These are phyloP conservation scores for Schizosaccharomyces versatilis DNA, from an alignment of 1,139 yeast species.

Conservation along the genomic window DNA sequence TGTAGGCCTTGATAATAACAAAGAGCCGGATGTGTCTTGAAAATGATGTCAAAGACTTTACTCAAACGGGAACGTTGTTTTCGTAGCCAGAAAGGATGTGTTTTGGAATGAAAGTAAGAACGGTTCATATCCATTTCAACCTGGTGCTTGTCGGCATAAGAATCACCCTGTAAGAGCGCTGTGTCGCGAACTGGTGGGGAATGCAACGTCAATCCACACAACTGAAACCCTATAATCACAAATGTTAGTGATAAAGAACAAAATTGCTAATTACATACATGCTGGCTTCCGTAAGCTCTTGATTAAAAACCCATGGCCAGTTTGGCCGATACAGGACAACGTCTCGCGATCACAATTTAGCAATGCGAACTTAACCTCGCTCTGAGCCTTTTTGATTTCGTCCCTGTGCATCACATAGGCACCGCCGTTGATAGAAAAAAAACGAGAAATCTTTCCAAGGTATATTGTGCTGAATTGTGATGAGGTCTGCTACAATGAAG, in stretches of 20 bases:
- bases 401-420: background rate
- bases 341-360: background rate
- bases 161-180: background rate
- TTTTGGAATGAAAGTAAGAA: slow-evolving; percentile 25
- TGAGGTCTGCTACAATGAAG: no score
- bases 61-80: slow-evolving; percentile 25
- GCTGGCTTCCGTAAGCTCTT: background rate
- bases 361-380: background rate
- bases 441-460: no score
- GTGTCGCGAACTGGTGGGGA: background rate
- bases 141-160: slow-evolving; percentile 41
- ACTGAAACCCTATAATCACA: background rate
- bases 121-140: slow-evolving; percentile 54
- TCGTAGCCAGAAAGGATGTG: slow-evolving; percentile 9
- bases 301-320: background rate
- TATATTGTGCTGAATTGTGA: no score
- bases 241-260: background rate
- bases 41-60: slow-evolving; percentile 29
- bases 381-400: background rate
- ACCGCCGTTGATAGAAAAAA: background rate
- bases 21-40: slow-evolving; percentile 39
- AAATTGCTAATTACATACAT: background rate
- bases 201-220: background rate
- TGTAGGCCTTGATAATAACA: slow-evolving; percentile 81
- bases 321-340: background rate